phyloP scores from a whole-genome alignment of 148 eudicot species.

The Camellia granthamiana region DNA sequence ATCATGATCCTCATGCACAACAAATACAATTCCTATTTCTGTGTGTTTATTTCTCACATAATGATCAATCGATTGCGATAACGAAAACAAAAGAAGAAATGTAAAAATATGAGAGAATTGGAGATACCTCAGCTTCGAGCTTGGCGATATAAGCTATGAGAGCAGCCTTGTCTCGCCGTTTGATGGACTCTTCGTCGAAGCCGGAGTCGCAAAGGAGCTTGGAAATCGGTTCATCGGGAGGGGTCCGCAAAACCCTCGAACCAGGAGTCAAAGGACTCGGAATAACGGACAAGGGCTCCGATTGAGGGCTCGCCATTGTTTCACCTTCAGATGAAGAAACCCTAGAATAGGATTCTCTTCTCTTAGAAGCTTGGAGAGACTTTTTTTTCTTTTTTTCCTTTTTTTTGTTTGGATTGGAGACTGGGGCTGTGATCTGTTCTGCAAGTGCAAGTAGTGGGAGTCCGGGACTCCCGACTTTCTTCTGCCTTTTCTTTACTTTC shows the following conservation, averaged over 20 bases:
- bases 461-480: too few relatives aligned
- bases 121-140: slow-evolving; percentile 79
- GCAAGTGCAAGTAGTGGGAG: too few relatives aligned
- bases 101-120: neutral
- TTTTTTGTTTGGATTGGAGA: too few relatives aligned
- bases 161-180: slow-evolving; percentile 84
- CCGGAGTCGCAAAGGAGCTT: slow-evolving; percentile 68
- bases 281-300: slow-evolving; percentile 35
- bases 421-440: neutral
- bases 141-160: slow-evolving; percentile 87
- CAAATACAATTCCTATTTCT: neutral
- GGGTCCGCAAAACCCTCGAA: slow-evolving; percentile 47
- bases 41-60: neutral
- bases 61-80: neutral
- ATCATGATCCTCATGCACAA: neutral
- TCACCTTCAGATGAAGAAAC: slow-evolving; percentile 7
- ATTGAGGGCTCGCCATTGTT: slow-evolving; percentile 58
- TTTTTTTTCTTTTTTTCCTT: too few relatives aligned
- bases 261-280: slow-evolving; percentile 36
- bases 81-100: neutral
- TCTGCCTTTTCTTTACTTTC: too few relatives aligned
- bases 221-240: slow-evolving; percentile 71
- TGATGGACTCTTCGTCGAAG: slow-evolving; percentile 76
- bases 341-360: neutral
- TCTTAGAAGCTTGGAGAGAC: neutral